Evolutionary conservation across 1,284 basidiomycete genomes (phyloP).

Genomic region (Ustilago sp.): DNA sequence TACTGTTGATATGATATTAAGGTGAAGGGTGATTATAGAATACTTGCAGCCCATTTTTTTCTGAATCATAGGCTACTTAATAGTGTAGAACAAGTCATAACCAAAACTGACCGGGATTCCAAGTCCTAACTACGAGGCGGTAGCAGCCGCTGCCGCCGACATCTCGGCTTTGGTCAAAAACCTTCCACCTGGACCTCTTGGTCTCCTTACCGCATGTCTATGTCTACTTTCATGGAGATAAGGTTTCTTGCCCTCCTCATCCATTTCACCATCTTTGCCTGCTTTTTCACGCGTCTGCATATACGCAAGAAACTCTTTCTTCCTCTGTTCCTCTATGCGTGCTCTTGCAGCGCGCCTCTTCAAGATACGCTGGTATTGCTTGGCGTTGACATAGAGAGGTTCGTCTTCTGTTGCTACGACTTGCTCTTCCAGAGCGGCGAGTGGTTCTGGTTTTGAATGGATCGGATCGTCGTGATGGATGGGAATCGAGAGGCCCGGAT

Average conservation of each 20-base stretch:
- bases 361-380: constrained; percentile 68
- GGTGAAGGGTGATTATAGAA: background rate
- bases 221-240: constrained; percentile 97
- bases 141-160: constrained; percentile 24
- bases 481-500: constrained; percentile 39
- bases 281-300: constrained; percentile 55
- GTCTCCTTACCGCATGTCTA: constrained; percentile 96
- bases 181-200: constrained; percentile 93
- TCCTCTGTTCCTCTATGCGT: constrained; percentile 64
- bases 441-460: constrained; percentile 21
- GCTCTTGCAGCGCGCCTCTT: constrained; percentile 62
- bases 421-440: constrained; percentile 15
- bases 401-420: constrained; percentile 57
- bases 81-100: constrained; percentile 21
- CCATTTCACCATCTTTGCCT: constrained; percentile 45
- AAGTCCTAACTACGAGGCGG: background rate
- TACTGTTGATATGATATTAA: constrained; percentile 11
- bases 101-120: background rate
- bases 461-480: constrained; percentile 22
- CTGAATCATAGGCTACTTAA: background rate
- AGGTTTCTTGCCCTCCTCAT: constrained; percentile 75
- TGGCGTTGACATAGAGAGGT: constrained; percentile 68
- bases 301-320: constrained; percentile 51
- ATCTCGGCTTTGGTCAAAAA: constrained; percentile 75
- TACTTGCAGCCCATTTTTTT: background rate